A percentile compares a stretch with the other conserved stretches of the same genome.
phyloP scores from a whole-genome alignment of 2,329 filamentous ascomycete genomes.

The Beauveria scarabaeidicola region DNA sequence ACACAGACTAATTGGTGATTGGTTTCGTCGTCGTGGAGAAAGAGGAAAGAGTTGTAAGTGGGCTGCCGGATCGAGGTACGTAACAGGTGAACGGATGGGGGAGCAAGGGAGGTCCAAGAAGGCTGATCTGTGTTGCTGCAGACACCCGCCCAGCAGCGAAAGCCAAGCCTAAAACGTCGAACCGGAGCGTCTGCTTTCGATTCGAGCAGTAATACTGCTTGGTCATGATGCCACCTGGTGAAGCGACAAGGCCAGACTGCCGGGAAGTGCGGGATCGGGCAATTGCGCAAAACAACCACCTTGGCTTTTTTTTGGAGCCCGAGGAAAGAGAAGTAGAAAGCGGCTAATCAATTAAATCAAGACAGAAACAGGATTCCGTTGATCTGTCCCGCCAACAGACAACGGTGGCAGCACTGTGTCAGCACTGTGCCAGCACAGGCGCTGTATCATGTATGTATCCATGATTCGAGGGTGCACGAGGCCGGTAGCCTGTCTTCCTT shows the following conservation, averaged over 20 bases:
- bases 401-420: background rate
- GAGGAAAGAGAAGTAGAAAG: background rate
- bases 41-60: background rate
- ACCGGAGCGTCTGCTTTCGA: background rate
- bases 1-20: background rate
- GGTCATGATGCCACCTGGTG: background rate
- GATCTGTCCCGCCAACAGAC: background rate
- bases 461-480: background rate
- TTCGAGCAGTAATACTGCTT: background rate
- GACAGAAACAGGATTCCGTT: background rate
- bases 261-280: background rate
- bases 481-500: background rate
- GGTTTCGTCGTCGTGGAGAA: background rate
- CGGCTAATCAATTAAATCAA: background rate
- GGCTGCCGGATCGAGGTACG: background rate
- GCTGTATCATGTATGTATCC: no score
- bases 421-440: background rate
- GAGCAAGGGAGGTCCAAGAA: background rate
- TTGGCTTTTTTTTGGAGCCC: background rate
- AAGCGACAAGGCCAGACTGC: background rate
- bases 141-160: background rate
- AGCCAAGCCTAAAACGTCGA: background rate
- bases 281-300: background rate
- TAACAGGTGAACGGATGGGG: background rate
- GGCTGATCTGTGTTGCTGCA: background rate